Evolutionary conservation across 1,284 basidiomycete species (phyloP), one percentile per base, ranked within the genome.

Genomic region (Tilletia horrida): DNA sequence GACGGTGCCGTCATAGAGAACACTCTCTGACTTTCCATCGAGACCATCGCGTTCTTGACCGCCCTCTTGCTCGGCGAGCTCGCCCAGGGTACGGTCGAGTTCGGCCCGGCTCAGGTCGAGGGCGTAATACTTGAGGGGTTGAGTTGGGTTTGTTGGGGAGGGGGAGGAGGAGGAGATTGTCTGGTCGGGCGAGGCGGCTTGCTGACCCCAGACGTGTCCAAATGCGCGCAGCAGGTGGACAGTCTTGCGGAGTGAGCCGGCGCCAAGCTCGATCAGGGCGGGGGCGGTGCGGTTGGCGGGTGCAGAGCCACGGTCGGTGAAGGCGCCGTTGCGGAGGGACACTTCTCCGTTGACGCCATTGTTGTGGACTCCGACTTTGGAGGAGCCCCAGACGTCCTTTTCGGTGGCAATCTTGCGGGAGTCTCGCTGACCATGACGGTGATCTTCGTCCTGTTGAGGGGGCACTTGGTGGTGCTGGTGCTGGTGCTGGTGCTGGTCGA

Each of bases 21-120:
- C 71, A 63, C 72, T 79, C 72, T 70, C 77, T 2, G 69, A 62
- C n/a, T 63, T 71, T 88, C 88, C 61, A 87, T 88, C 31, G 86
- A 89, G 90, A 42, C 69, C 47, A 0, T 71, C 73, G 93, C 84
- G 29, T 84, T 42, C 16, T 3, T 42, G 43, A 9, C 65, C 64
- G 11, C 66, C 70, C 65, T 75, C 71, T 43, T 73, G 72, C 18
- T 63, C n/a, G 40, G 40, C 69, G 71, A 97, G 88, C 76, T 89
- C 86, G 44, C 84, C 84, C 59, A 97, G 85, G 3, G 92, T 91
- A 27, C 93, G 88, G 71, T 89, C 86, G 42, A 97, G 88, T 80
- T 97, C 93, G 65, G 87, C 86, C 73, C 89, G 86, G 82, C 95
- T 92, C 31, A 97, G 88, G 79, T 97, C 95, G 65, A 98, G 89